phyloP scores from a whole-genome alignment of 306 rosid genomes.

The Parietaria judaica region DNA sequence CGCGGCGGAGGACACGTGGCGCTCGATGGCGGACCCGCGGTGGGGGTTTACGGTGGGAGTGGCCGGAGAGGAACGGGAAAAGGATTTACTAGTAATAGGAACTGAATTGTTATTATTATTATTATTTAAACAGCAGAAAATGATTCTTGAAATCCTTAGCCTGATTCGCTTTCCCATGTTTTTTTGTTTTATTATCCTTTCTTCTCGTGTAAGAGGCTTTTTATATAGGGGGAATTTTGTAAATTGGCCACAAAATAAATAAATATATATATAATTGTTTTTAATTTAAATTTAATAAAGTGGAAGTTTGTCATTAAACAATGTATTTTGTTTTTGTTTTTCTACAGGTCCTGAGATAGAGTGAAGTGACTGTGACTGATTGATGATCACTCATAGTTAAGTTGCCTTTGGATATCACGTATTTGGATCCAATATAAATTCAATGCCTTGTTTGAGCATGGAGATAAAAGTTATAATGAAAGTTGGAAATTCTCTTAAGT shows the following conservation, averaged over 20 bases:
- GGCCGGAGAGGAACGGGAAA: conserved; percentile 17
- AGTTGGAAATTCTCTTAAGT: no score
- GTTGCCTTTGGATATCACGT: no score
- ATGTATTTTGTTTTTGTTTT: neutral
- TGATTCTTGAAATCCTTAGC: conserved; percentile 33
- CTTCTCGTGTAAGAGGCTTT: conserved; percentile 1
- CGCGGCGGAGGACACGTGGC: conserved; percentile 45
- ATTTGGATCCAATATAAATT: no score
- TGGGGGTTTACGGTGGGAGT: conserved; percentile 9
- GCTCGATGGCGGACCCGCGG: conserved; percentile 21
- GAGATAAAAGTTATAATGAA: no score
- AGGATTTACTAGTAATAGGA: conserved; percentile 1
- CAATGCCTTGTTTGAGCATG: no score
- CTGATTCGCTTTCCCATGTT: conserved; percentile 42
- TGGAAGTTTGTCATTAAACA: conserved; percentile 6
- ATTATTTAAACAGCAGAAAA: conserved; percentile 38
- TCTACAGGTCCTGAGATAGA: neutral
- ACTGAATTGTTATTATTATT: neutral
- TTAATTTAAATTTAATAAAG: neutral
- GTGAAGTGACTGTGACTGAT: conserved; percentile 6
- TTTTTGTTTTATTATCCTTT: neutral
- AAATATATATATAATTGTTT: no score
- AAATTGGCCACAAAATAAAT: no score
- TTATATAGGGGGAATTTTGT: conserved; percentile 2
- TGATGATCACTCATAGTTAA: neutral